Percentiles rank a stretch among this genome's conserved stretches.
Evolutionary conservation across 139 green algal species (phyloP).

Genomic region (Tetradesmus lagerheimii): DNA sequence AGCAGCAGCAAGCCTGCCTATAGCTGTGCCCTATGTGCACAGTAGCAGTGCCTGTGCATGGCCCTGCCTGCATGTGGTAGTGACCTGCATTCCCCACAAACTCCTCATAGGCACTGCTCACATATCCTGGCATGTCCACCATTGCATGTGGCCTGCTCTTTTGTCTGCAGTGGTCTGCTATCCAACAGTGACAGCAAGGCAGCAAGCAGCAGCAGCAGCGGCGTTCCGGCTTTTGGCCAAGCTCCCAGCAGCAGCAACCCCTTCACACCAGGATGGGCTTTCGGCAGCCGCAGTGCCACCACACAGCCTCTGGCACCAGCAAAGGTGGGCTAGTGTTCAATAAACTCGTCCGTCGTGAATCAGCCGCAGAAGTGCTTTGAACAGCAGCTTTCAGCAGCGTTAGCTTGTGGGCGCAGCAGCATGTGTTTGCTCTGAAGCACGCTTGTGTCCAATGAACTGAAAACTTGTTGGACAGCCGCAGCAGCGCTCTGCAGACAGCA

Average conservation of each 20-base stretch:
- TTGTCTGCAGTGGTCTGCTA: conserved; percentile 28
- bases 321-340: conserved; percentile 31
- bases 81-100: background rate
- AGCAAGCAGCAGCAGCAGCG: conserved; percentile 23
- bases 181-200: conserved; percentile 1
- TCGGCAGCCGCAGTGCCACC: conserved; percentile 53
- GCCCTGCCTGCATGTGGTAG: background rate
- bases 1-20: background rate
- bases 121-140: background rate
- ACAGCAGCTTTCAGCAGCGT: too few relatives aligned
- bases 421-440: too few relatives aligned
- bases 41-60: background rate
- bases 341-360: too few relatives aligned
- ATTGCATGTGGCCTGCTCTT: background rate
- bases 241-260: conserved; percentile 38
- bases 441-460: too few relatives aligned
- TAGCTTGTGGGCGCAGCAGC: background rate
- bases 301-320: conserved; percentile 56
- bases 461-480: too few relatives aligned
- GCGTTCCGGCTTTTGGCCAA: conserved; percentile 11
- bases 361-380: too few relatives aligned
- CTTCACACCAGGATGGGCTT: conserved; percentile 10
- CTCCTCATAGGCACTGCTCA: background rate
- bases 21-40: background rate
- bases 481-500: too few relatives aligned